Evolutionary conservation across 2,329 filamentous ascomycete species (phyloP).

Genomic region (Botryotinia narcissicola): DNA sequence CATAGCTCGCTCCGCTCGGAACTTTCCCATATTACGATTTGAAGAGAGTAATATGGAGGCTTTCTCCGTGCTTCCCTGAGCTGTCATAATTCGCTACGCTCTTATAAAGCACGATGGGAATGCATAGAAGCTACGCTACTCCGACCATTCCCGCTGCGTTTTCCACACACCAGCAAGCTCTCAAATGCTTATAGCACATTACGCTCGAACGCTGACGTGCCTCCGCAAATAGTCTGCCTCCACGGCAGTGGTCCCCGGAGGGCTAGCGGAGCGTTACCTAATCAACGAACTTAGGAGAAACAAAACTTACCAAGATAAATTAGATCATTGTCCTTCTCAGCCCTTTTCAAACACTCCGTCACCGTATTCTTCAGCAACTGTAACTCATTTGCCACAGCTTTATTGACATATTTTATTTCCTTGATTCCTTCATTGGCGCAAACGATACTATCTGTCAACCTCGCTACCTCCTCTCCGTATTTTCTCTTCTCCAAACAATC

Average conservation of each 20-base stretch:
- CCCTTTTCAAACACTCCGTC: slow-evolving; percentile 82
- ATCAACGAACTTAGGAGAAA: background rate
- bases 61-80: background rate
- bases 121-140: background rate
- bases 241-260: slow-evolving; percentile 10
- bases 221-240: background rate
- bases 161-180: background rate
- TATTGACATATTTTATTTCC: slow-evolving; percentile 79
- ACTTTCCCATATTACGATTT: background rate
- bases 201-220: background rate
- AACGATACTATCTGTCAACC: slow-evolving; percentile 74
- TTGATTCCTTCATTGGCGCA: slow-evolving; percentile 86
- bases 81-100: background rate
- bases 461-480: slow-evolving; percentile 92
- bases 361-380: slow-evolving; percentile 79
- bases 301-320: slow-evolving; percentile 73
- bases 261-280: slow-evolving; percentile 11
- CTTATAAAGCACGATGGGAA: background rate
- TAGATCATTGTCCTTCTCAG: slow-evolving; percentile 93
- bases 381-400: slow-evolving; percentile 76
- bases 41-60: background rate
- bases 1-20: background rate
- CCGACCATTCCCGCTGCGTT: background rate
- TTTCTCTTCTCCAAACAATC: slow-evolving; percentile 91
- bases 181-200: background rate